Evolutionary conservation across 2,329 filamentous ascomycete species (phyloP), one percentile per base, ranked within the genome.

Genomic region (Aspergillus spinulosporus): DNA sequence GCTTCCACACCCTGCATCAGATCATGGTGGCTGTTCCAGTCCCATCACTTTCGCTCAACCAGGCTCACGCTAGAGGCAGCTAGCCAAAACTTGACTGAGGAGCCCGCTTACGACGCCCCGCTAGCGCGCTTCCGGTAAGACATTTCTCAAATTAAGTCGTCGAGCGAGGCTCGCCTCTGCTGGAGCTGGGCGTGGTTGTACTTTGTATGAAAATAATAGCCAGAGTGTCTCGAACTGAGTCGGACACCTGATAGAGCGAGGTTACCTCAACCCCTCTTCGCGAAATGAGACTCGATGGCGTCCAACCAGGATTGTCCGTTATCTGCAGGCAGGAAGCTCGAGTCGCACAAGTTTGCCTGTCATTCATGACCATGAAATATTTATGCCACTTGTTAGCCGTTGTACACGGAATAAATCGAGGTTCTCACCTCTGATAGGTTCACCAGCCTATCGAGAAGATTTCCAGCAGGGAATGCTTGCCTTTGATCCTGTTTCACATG

Each of bases 1-100:
- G 57, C 54, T 59, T 58, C 48, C 58, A 65, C 64, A 67, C 59
- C 62, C 64, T 66, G 59, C 63, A 64, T 61, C 63, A 45, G 57
- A 65, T 66, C 64, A 63, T 49, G 59, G 49, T 42, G 47, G 28
- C 42, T 53, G 53, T 63, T 47, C 56, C 61, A 65, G 63, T 62
- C 21, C 36, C 58, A 57, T 47, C 55, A 54, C 55, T 57, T 58
- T 34, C 43, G 46, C 54, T 53, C 57, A 54, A 63, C 56, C 54
- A 54, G 28, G 26, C 42, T 39, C 21, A 37, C 43, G 32, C 50
- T 39, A 39, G 50, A 39, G 14, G 31, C 32, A 52, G 40, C 40
- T 40, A 46, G 32, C 32, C 46, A 32, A 21, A 39, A 46, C 42
- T 34, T 52, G 42, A 37, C 21, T 44, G 42, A 51, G 48, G 52